Evolutionary conservation across 164 flowering plant species (phyloP), one percentile per base, ranked within the genome.

Genomic region (Kalanchoe fedtschenkoi): DNA sequence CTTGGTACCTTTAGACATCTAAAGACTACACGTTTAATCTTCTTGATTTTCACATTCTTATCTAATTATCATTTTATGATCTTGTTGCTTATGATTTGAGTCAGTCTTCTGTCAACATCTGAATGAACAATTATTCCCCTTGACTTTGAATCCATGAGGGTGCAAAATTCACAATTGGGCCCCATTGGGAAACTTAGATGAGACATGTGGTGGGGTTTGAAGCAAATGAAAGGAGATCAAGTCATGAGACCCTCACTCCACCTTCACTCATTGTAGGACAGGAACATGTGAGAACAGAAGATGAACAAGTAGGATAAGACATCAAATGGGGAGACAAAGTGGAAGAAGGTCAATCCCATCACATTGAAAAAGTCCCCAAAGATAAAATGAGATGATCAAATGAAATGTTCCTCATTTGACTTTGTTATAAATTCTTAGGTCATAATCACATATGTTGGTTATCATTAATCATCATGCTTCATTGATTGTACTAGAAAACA

Each of bases 321-420:
- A 7, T 19, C 14, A n/a, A 46, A 43, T 51, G 30, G 56, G 56
- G 56, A 26, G 56, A 51, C 56, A 51, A 51, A 51, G 56, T 51
- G 56, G 56, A 51, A 51, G 56, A 51, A 51, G 24, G 56, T 24
- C 4, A 51, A 51, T 51, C 32, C 56, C 56, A 51, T 51, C 56
- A 26, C 15, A n/a, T 1, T 51, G 56, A 21, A 46, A 46, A 46
- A 22, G 54, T 46, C 54, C 14, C 28, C 7, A 46, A n/a, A n/a
- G n/a, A n/a, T n/a, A n/a, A n/a, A n/a, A n/a, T n/a, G n/a, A n/a
- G n/a, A n/a, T n/a, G n/a, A 44, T 44, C 8, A n/a, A 19, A 46
- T 42, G 46, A 42, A 42, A 19, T 5, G 14, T 42, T n/a, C 32
- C 32, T 17, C 56, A 51, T 51, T 51, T 51, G 56, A 51, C 56